Percentiles rank a stretch among this genome's conserved stretches.
Evolutionary conservation across 768 basidiomycete species (phyloP).

Genomic region (Lentinula sp.): DNA sequence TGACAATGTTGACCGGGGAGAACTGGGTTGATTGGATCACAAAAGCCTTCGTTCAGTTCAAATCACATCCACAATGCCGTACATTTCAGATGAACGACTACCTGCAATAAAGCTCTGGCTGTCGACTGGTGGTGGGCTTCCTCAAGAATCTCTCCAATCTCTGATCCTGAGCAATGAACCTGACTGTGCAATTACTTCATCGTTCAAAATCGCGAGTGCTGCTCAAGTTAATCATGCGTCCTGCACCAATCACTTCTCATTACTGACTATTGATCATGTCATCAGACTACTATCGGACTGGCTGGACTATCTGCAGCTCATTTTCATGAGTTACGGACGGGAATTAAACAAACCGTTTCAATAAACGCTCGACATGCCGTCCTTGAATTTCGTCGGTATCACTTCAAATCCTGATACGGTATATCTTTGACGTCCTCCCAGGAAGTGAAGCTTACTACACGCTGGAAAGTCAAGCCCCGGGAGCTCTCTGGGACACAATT

Average conservation of each 20-base stretch:
- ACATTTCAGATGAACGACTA: not conserved
- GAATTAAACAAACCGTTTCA: constrained; percentile 37
- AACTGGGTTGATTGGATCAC: not conserved
- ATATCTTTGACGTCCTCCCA: no score
- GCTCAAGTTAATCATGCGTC: constrained; percentile 35
- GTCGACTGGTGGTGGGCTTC: constrained; percentile 26
- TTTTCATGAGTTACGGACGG: constrained; percentile 40
- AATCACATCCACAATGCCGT: not conserved
- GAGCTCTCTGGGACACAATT: constrained; percentile 38
- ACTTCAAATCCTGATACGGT: not conserved
- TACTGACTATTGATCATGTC: not conserved
- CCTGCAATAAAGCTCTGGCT: constrained; percentile 29
- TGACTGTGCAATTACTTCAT: constrained; percentile 42
- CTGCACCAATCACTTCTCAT: constrained; percentile 1
- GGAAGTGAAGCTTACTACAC: constrained; percentile 36
- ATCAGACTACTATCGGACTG: constrained; percentile 41
- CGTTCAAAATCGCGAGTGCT: constrained; percentile 45
- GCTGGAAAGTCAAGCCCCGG: constrained; percentile 28
- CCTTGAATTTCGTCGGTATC: constrained; percentile 43
- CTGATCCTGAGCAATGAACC: constrained; percentile 31
- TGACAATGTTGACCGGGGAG: no score
- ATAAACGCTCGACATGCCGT: constrained; percentile 53
- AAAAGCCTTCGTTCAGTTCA: no score
- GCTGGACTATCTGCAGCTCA: constrained; percentile 48
- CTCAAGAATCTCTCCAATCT: constrained; percentile 25